Evolutionary conservation across 306 rosid genomes (phyloP).

Genomic region (Prunus padus): DNA sequence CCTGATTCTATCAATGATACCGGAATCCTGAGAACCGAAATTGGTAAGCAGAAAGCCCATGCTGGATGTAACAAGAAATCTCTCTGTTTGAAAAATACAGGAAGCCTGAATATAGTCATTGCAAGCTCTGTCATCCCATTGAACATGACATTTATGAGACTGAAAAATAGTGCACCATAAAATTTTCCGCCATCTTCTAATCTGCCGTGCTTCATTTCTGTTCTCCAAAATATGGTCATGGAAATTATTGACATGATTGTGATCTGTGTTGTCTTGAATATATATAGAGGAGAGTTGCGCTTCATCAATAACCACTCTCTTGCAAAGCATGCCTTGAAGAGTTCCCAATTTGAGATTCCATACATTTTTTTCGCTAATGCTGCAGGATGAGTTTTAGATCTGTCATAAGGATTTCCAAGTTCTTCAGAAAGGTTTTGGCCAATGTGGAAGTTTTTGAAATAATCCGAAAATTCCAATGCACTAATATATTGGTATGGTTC

Average conservation of each 20-base stretch:
- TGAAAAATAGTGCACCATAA: slow-evolving; percentile 50
- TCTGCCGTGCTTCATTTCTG: slow-evolving; percentile 31
- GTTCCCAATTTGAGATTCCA: slow-evolving; percentile 44
- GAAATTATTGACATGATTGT: slow-evolving; percentile 39
- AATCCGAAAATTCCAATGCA: slow-evolving; percentile 39
- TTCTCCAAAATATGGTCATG: slow-evolving; percentile 46
- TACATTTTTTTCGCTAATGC: slow-evolving; percentile 51
- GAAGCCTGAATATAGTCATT: slow-evolving; percentile 20
- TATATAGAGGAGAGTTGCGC: slow-evolving; percentile 48
- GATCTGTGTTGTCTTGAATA: slow-evolving; percentile 52
- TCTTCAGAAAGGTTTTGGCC: slow-evolving; percentile 38
- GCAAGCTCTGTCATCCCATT: slow-evolving; percentile 28
- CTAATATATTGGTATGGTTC: slow-evolving; percentile 38
- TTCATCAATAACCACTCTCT: slow-evolving; percentile 55
- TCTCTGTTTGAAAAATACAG: slow-evolving; percentile 32
- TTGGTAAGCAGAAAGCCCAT: slow-evolving; percentile 24
- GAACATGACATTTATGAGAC: slow-evolving; percentile 41
- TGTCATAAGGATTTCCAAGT: slow-evolving; percentile 41
- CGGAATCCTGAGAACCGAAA: slow-evolving; percentile 19
- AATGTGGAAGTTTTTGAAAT: slow-evolving; percentile 46
- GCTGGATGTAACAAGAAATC: slow-evolving; percentile 20
- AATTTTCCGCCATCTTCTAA: slow-evolving; percentile 33
- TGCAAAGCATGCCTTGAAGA: slow-evolving; percentile 54
- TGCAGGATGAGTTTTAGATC: slow-evolving; percentile 44
- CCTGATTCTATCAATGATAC: slow-evolving; percentile 19